Evolutionary conservation across 139 green algal species (phyloP).

Genomic region (Ulvella scutata): DNA sequence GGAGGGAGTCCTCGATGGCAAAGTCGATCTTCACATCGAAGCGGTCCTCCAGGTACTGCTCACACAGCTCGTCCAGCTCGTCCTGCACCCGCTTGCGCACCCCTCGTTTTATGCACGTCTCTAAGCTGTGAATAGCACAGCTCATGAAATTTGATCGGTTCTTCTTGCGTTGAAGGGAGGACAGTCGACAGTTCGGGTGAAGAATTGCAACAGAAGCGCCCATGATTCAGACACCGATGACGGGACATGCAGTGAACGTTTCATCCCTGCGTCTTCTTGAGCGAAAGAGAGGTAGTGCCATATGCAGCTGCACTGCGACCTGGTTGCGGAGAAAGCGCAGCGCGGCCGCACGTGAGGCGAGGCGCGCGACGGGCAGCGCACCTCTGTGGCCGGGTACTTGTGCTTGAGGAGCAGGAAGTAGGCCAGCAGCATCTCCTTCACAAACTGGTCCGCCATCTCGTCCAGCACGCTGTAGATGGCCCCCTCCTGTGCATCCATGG

Average conservation of each 20-base stretch:
- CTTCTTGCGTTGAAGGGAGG: too few species aligned
- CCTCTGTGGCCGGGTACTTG: not conserved
- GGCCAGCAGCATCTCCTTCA: slow-evolving; percentile 2
- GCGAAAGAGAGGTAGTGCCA: too few species aligned
- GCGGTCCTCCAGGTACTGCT: not conserved
- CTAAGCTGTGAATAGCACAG: too few species aligned
- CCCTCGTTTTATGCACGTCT: too few species aligned
- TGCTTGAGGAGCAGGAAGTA: slow-evolving; percentile 1
- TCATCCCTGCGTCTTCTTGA: too few species aligned
- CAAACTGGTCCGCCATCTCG: slow-evolving; percentile 1
- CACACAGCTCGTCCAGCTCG: not conserved
- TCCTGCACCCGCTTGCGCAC: not conserved
- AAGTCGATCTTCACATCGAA: slow-evolving; percentile 1
- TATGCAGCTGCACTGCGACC: too few species aligned
- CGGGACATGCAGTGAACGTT: too few species aligned
- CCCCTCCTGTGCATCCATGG: not conserved
- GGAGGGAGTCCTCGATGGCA: slow-evolving; percentile 3
- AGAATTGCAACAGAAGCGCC: too few species aligned
- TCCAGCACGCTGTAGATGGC: slow-evolving; percentile 1
- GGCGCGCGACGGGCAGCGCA: not conserved
- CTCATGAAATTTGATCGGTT: too few species aligned
- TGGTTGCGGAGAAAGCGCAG: too few species aligned
- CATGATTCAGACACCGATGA: too few species aligned
- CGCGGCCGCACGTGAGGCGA: not conserved
- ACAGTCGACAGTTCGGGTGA: too few species aligned